Percentiles rank a stretch among this genome's conserved stretches.
These are phyloP conservation scores for Apiospora marii DNA, from an alignment of 2,329 filamentous ascomycete genomes.

Conservation along the genomic window DNA sequence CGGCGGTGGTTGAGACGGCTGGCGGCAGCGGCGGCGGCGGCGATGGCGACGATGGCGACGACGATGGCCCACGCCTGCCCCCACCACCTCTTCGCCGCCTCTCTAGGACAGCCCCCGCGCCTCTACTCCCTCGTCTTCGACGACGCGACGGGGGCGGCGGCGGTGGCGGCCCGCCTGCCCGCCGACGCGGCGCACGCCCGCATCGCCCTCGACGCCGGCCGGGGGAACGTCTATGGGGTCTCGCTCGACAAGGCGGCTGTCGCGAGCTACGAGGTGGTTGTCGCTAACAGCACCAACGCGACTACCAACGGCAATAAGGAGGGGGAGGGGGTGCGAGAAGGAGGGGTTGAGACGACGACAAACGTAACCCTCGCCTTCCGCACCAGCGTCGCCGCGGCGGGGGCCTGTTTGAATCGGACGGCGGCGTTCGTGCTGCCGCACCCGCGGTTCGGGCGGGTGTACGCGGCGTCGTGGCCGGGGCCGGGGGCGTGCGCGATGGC, in stretches of 20 bases:
- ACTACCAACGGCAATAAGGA: background rate
- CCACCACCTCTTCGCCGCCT: conserved; percentile 73
- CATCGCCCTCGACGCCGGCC: conserved; percentile 32
- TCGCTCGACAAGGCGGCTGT: background rate
- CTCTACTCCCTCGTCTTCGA: conserved; percentile 58
- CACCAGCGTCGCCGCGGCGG: conserved; percentile 21
- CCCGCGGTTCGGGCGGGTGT: conserved; percentile 29
- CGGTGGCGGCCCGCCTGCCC: conserved; percentile 54
- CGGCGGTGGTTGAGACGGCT: background rate
- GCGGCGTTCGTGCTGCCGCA: conserved; percentile 31
- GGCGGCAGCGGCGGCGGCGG: background rate
- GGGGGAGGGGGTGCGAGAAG: background rate
- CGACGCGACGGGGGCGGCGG: conserved; percentile 10
- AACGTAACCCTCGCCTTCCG: conserved; percentile 2
- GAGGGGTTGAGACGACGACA: background rate
- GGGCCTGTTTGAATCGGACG: conserved; percentile 28
- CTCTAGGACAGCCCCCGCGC: conserved; percentile 69
- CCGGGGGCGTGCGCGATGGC: conserved; percentile 33
- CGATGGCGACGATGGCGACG: background rate
- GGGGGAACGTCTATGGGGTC: conserved; percentile 10
- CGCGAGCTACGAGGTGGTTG: conserved; percentile 1
- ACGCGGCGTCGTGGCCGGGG: conserved; percentile 30
- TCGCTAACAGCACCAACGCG: no score
- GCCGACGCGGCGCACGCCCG: conserved; percentile 32
- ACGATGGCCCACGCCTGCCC: conserved; percentile 7